These are phyloP conservation scores for Rhodotorula sp. DNA, from an alignment of 1,284 basidiomycete genomes.

Conservation along the genomic window DNA sequence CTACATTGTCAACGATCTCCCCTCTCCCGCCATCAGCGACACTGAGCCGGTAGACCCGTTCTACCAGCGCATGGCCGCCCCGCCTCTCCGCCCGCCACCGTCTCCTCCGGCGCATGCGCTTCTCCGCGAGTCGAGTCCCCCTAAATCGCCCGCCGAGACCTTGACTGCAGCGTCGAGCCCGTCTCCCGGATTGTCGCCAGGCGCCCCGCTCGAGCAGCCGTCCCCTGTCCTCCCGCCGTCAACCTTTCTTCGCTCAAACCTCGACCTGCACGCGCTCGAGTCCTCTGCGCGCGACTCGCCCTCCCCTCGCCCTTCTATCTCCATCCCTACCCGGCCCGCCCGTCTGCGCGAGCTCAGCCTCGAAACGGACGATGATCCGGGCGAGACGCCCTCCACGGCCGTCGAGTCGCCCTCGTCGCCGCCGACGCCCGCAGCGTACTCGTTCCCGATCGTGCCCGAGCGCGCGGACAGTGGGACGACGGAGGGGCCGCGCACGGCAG, in stretches of 20 bases:
- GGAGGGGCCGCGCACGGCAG: background rate
- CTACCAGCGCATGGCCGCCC: background rate
- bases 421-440: background rate
- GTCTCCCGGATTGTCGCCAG: too few relatives aligned
- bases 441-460: conserved; percentile 9
- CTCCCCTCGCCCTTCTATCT: background rate
- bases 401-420: background rate
- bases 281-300: background rate
- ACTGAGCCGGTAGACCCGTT: conserved; percentile 28
- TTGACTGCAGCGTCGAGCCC: background rate
- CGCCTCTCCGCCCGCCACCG: background rate
- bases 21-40: conserved; percentile 9
- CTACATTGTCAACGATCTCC: background rate
- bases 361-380: conserved; percentile 1
- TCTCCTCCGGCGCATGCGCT: background rate
- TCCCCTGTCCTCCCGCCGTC: background rate
- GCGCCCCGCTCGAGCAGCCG: background rate
- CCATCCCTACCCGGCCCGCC: background rate
- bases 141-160: too few relatives aligned
- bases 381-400: conserved; percentile 3
- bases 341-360: conserved; percentile 2
- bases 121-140: too few relatives aligned
- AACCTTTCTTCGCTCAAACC: background rate
- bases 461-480: background rate
- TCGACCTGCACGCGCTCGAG: too few relatives aligned